A percentile compares a stretch with the other conserved stretches of the same genome.
These are phyloP conservation scores for Geum urbanum DNA, from an alignment of 306 rosid species.

Conservation along the genomic window DNA sequence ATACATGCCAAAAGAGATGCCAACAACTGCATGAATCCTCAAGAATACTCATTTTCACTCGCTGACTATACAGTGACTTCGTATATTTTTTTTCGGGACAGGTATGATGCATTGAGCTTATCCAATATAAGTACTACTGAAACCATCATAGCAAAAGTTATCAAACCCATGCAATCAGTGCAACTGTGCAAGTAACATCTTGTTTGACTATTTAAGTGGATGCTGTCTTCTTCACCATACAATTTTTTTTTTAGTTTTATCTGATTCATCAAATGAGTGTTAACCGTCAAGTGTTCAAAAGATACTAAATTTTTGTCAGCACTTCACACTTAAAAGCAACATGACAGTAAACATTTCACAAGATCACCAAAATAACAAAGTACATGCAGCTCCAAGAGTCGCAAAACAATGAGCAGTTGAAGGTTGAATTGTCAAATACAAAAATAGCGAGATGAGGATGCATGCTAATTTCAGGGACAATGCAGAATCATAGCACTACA, in stretches of 20 bases:
- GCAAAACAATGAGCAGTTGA: not conserved
- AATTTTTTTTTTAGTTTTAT: not conserved
- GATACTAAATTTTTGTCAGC: not conserved
- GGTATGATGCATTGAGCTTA: not conserved
- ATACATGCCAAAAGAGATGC: no score
- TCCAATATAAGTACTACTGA: not conserved
- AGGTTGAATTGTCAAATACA: not conserved
- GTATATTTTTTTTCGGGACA: not conserved
- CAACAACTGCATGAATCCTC: not conserved
- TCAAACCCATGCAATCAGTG: not conserved
- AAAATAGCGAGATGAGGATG: not conserved
- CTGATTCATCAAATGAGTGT: not conserved
- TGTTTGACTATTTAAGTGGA: not conserved
- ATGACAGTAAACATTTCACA: not conserved
- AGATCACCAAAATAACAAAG: not conserved
- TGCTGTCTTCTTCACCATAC: not conserved
- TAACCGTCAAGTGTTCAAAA: not conserved
- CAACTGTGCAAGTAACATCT: not conserved
- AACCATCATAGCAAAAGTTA: not conserved
- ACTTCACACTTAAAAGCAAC: no score
- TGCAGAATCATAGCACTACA: not conserved
- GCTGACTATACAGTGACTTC: not conserved
- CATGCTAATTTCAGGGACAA: constrained; percentile 2
- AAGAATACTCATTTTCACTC: no score
- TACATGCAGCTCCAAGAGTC: constrained; percentile 3